Conservation (phyloP, 2,329 filamentous ascomycete genomes). For the Cryoendolithus antarcticus region DNA sequence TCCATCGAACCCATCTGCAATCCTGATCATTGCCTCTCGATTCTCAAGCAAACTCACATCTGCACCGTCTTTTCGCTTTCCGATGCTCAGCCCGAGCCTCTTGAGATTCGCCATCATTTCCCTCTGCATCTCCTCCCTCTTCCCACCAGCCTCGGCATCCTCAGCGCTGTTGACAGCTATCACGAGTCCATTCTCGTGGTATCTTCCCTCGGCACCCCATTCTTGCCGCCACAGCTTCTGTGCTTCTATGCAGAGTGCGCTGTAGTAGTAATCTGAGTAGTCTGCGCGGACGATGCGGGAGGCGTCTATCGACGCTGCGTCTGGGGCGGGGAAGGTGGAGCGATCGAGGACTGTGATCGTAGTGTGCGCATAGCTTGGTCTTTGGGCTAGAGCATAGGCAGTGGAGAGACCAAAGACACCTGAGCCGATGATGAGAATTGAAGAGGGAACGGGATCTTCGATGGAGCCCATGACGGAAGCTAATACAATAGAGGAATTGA, state of each 20-base stretch:
- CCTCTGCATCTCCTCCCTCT: constrained; percentile 36
- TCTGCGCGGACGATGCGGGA: constrained; percentile 58
- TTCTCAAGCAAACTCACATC: constrained; percentile 27
- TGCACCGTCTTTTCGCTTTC: constrained; percentile 20
- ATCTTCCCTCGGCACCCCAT: constrained; percentile 50
- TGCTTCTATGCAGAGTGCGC: constrained; percentile 58
- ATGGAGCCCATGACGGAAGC: constrained; percentile 1
- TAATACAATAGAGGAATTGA: not conserved
- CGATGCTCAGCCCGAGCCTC: constrained; percentile 33
- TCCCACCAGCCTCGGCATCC: constrained; percentile 23
- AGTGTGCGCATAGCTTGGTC: constrained; percentile 39
- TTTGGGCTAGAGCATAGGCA: constrained; percentile 56
- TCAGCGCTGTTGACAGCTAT: constrained; percentile 44
- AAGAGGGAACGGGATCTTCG: constrained; percentile 22
- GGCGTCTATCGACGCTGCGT: constrained; percentile 40
- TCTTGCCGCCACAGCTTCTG: constrained; percentile 57
- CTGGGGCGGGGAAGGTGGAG: constrained; percentile 44
- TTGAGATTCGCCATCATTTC: constrained; percentile 49
- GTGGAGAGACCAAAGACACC: constrained; percentile 50
- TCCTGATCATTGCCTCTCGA: constrained; percentile 27
- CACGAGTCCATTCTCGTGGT: constrained; percentile 57
- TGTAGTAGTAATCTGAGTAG: constrained; percentile 70
- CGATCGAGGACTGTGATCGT: constrained; percentile 48
- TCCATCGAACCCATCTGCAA: constrained; percentile 27
- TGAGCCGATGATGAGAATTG: constrained; percentile 37